Conservation (phyloP, 2,329 filamentous ascomycete species). For the Cercospora sesami region DNA sequence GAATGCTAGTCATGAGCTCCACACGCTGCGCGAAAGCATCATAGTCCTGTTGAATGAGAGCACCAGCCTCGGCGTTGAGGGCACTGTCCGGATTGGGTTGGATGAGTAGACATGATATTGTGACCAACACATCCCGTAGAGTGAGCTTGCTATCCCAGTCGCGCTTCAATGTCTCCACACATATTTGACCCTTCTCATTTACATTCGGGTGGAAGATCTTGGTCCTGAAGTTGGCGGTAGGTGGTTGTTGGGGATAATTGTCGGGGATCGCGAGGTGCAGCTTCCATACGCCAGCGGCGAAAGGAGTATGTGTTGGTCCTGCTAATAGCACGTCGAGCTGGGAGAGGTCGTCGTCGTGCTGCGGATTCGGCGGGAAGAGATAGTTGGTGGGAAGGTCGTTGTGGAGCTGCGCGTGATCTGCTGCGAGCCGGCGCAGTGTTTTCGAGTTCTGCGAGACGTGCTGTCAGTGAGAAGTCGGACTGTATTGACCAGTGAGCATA, state of each 20-base stretch:
- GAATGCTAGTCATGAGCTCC: conserved; percentile 62
- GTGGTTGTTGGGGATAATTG: conserved; percentile 55
- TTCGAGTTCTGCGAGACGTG: conserved; percentile 45
- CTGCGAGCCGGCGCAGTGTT: conserved; percentile 58
- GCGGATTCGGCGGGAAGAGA: conserved; percentile 51
- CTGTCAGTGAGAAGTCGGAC: not conserved
- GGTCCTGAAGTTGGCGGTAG: conserved; percentile 61
- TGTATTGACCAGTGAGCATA: not conserved
- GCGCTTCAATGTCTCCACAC: conserved; percentile 64
- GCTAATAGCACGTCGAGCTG: conserved; percentile 59
- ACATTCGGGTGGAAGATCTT: conserved; percentile 66
- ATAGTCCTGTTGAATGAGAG: conserved; percentile 60
- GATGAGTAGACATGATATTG: conserved; percentile 63
- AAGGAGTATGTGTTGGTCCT: conserved; percentile 61
- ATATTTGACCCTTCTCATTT: conserved; percentile 62
- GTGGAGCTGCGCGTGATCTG: conserved; percentile 60
- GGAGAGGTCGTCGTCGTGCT: conserved; percentile 55
- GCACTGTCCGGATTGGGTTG: conserved; percentile 65
- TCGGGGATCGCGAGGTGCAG: conserved; percentile 61
- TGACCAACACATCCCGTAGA: conserved; percentile 59
- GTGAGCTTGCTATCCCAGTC: conserved; percentile 62
- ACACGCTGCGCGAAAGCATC: conserved; percentile 58
- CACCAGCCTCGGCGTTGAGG: conserved; percentile 61
- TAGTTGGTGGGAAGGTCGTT: conserved; percentile 62
- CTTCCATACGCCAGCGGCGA: conserved; percentile 59